These are phyloP conservation scores for Xylariaceae sp. DNA, from an alignment of 2,329 filamentous ascomycete species.

Conservation along the genomic window DNA sequence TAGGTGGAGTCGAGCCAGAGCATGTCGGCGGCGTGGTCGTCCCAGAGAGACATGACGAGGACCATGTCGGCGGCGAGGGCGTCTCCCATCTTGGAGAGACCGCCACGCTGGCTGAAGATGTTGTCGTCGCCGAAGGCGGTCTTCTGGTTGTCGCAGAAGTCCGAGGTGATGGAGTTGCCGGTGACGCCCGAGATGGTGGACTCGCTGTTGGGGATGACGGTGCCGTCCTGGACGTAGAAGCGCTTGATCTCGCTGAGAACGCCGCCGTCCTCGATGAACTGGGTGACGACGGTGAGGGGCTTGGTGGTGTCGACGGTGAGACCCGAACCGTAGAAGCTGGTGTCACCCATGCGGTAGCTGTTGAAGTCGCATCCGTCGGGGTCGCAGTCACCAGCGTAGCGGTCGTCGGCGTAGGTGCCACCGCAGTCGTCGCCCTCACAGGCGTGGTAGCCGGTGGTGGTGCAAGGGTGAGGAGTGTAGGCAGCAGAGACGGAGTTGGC, in stretches of 20 bases:
- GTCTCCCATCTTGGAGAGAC: constrained; percentile 46
- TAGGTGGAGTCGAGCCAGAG: constrained; percentile 57
- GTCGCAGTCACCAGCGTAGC: constrained; percentile 56
- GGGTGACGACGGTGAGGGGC: constrained; percentile 55
- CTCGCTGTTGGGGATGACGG: constrained; percentile 39
- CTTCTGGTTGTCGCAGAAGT: constrained; percentile 53
- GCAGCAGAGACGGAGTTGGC: constrained; percentile 56
- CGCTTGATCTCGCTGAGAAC: constrained; percentile 51
- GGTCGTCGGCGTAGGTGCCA: constrained; percentile 42
- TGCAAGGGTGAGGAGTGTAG: constrained; percentile 57
- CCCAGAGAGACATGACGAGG: constrained; percentile 55
- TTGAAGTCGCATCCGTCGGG: constrained; percentile 63
- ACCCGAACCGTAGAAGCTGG: constrained; percentile 53
- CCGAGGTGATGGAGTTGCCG: constrained; percentile 42
- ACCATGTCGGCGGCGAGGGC: constrained; percentile 54
- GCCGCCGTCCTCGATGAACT: constrained; percentile 46
- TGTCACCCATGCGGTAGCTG: constrained; percentile 56
- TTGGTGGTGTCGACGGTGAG: constrained; percentile 49
- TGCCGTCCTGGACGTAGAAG: constrained; percentile 54
- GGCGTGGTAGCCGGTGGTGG: constrained; percentile 39
- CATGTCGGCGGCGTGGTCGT: constrained; percentile 41
- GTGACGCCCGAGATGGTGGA: constrained; percentile 29
- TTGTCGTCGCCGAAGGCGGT: constrained; percentile 47
- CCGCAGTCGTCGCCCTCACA: constrained; percentile 45
- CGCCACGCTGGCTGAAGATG: constrained; percentile 47